Evolutionary conservation across 2,329 filamentous ascomycete species (phyloP), one percentile per base, ranked within the genome.

Genomic region (Pseudogymnoascus sp.): DNA sequence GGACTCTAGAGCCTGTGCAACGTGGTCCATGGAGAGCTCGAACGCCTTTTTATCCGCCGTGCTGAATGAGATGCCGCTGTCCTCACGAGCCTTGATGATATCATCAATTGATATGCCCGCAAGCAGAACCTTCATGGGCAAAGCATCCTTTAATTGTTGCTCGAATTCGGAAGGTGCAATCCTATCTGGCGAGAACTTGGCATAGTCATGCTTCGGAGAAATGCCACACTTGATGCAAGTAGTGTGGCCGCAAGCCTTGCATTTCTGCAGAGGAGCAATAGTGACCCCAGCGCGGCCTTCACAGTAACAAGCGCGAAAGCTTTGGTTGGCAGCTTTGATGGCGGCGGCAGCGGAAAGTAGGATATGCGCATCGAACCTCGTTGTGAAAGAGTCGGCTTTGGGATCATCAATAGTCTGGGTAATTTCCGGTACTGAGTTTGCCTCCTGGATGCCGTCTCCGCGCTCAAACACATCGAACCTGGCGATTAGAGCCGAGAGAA

Each of bases 401-500:
- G 22, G 33, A 60, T 61, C 49, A 12, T 23, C 30, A 9, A 52
- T 45, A 5, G 35, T 45, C 9, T 55, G 30, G 25, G 41, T 58
- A 39, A 59, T 59, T 23, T 62, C 45, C 4, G 41, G 25, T 0
- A n/a, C 45, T 5, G 49, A 2, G 11, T 7, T 35, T 23, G 33
- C 35, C 25, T 55, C 59, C 7, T 30, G 14, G 22, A 62, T 59
- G 28, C 25, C 58, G 11, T 61, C 61, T 30, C 63, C 59, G 35
- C 60, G 60, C 22, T 65, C 58, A 1, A 65, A 30, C 5, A 63
- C 19, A 5, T 61, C 11, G 19, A 30, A 30, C 38, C 70, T 68
- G 5, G 68, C 62, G 38, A 85, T 79, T 1, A 92, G 72, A 0
- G 84, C 80, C 1, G 84, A 77, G 1, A 90, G 68, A 1, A 89